Percentiles rank a stretch among this genome's conserved stretches.
Conservation (phyloP, 2,329 filamentous ascomycete genomes). For the Botrytis hyacinthi region DNA sequence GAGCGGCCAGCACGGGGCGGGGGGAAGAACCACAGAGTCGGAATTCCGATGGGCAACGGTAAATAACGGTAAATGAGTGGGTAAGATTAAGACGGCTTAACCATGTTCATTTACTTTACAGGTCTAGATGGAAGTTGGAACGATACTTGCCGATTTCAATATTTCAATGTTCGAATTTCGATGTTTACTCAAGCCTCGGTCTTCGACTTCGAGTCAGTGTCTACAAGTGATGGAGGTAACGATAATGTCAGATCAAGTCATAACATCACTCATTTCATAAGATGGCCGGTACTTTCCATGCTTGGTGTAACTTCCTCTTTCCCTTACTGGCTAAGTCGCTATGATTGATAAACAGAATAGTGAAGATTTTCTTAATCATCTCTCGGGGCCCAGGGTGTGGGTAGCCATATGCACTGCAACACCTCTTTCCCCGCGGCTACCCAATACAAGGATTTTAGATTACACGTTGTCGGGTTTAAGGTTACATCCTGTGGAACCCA, state of each 20-base stretch:
- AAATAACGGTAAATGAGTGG: not conserved
- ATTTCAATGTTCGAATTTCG: not conserved
- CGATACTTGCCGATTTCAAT: not conserved
- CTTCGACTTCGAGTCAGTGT: not conserved
- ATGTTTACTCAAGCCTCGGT: not conserved
- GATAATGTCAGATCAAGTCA: not conserved
- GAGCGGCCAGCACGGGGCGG: not conserved
- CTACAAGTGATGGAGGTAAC: not conserved
- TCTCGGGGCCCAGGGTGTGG: not conserved
- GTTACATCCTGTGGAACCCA: not conserved
- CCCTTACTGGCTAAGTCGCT: not conserved
- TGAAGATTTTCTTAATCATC: conserved; percentile 3
- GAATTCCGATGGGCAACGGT: not conserved
- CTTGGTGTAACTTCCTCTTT: not conserved
- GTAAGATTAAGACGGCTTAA: not conserved
- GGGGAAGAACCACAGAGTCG: not conserved
- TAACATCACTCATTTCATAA: not conserved
- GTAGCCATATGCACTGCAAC: not conserved
- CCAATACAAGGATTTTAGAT: not conserved
- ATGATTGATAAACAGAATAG: not conserved
- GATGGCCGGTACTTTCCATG: not conserved
- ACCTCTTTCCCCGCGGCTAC: not conserved
- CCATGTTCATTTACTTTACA: not conserved
- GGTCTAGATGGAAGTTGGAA: not conserved
- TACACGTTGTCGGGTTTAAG: conserved; percentile 2